These are phyloP conservation scores for Tetraselmis chui DNA, from an alignment of 139 green algal species.

Conservation along the genomic window DNA sequence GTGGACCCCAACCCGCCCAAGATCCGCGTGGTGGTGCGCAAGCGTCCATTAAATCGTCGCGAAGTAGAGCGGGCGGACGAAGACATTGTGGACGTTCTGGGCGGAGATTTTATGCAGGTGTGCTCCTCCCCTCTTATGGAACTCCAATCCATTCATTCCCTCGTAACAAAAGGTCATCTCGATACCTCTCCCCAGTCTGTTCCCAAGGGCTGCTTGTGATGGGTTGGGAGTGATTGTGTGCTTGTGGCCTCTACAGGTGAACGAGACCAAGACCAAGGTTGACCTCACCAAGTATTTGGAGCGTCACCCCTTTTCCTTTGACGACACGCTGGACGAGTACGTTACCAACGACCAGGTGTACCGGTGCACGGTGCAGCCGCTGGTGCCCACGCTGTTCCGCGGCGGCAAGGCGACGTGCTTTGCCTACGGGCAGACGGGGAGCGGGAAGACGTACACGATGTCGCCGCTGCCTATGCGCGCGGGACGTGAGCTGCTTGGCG, in stretches of 20 bases:
- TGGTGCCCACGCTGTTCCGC: constrained; percentile 87
- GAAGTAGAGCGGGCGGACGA: constrained; percentile 72
- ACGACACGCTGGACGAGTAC: constrained; percentile 81
- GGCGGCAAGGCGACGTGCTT: constrained; percentile 89
- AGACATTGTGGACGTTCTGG: constrained; percentile 76
- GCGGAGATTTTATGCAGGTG: neutral
- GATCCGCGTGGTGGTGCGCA: constrained; percentile 89
- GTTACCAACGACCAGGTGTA: constrained; percentile 93
- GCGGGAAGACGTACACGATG: constrained; percentile 97
- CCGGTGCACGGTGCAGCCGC: constrained; percentile 70
- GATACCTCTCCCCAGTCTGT: too few relatives aligned
- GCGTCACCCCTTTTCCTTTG: constrained; percentile 86
- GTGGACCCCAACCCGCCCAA: neutral
- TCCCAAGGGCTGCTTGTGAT: too few relatives aligned
- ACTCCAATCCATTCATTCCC: too few relatives aligned
- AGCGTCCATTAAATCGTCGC: constrained; percentile 87
- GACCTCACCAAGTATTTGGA: constrained; percentile 87
- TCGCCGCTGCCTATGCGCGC: constrained; percentile 83
- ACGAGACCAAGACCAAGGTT: constrained; percentile 83
- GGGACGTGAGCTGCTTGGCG: constrained; percentile 17
- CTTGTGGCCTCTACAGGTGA: too few relatives aligned
- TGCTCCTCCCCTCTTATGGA: too few relatives aligned
- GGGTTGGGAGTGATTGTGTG: too few relatives aligned
- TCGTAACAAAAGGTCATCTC: too few relatives aligned
- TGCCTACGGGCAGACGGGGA: constrained; percentile 92